Base-by-base conservation (phyloP, 176 grass and related monocot genomes). In the Pontederia paniculata region DNA sequence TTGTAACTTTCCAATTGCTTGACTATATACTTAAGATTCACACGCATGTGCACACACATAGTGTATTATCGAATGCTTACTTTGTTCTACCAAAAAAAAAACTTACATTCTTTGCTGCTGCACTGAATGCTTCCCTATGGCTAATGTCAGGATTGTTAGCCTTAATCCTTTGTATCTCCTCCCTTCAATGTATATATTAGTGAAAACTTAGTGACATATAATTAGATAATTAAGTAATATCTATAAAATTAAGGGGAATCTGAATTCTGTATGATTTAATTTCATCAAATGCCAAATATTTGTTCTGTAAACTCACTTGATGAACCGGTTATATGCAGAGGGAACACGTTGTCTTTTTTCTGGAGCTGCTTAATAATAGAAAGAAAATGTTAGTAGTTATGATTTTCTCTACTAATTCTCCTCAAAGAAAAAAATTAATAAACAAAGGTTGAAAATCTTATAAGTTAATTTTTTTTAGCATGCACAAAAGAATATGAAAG, bases 101-200 rank as follows among this genome's bases (percentile, higher is more conserved):
- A 65, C 62, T 65, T 21, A 67, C 64, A 67, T 67, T 67, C 50
- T 67, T 67, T 42, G 64, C 64, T 22, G 64, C 64, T 15, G 48
- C 16, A 16, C 50, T 67, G 31, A 67, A 67, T 21, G 64, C 64
- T 67, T 67, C 46, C 49, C 37, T 67, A 28, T 67, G 64, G 48
- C 37, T 67, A 9, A 67, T 67, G 25, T 21, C 50, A 15, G 64
- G 64, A 54, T 67, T 54, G 50, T 15, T 54, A 3, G 64, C 50
- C 50, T 67, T 67, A 21, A 67, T 41, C 48, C 64, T 67, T 54
- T 67, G 25, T 42, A 67, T 67, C 64, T 67, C 64, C 64, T 67
- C 64, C 25, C 64, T 67, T 1, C 3, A 28, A 37, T 37, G 28
- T 37, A 37, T 37, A 37, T 37, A 37, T 37, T 37, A 37, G 28